phyloP scores from a whole-genome alignment of 352 stramenopile genomes.

The Globisporangium yorkense region DNA sequence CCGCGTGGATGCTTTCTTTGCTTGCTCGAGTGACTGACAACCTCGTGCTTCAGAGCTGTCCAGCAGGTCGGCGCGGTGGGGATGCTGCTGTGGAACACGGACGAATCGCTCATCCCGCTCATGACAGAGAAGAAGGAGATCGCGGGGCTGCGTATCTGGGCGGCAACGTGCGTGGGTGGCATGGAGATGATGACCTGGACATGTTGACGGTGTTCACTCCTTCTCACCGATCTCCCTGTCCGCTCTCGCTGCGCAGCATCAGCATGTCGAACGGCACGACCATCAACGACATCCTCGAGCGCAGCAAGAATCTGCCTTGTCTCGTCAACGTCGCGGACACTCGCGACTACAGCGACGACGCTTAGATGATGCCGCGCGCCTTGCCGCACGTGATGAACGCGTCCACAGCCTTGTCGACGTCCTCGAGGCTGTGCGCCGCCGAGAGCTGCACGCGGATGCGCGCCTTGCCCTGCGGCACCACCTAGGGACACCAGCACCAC shows the following conservation, averaged over 20 bases:
- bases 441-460: constrained; percentile 91
- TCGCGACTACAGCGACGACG: neutral
- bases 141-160: constrained; percentile 48
- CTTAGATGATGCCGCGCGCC: constrained; percentile 59
- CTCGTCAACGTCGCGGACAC: constrained; percentile 36
- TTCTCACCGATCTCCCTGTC: constrained; percentile 10
- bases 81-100: constrained; percentile 62
- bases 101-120: constrained; percentile 53
- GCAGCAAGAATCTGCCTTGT: constrained; percentile 47
- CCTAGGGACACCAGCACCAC: constrained; percentile 20
- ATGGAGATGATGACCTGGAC: neutral
- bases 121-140: constrained; percentile 60
- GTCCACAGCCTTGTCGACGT: constrained; percentile 89
- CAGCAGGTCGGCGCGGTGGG: constrained; percentile 46
- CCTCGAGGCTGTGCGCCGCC: constrained; percentile 88
- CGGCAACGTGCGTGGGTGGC: constrained; percentile 32
- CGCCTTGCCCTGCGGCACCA: constrained; percentile 89
- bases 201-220: constrained; percentile 5
- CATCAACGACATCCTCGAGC: constrained; percentile 34
- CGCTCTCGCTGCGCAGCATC: constrained; percentile 26
- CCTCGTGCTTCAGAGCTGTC: constrained; percentile 21
- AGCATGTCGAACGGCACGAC: constrained; percentile 31
- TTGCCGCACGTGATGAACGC: constrained; percentile 91
- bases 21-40: too few species aligned
- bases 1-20: neutral